Percentiles rank a stretch among this genome's conserved stretches.
Conservation (phyloP, 345 rosid genomes). For the Boechera stricta region DNA sequence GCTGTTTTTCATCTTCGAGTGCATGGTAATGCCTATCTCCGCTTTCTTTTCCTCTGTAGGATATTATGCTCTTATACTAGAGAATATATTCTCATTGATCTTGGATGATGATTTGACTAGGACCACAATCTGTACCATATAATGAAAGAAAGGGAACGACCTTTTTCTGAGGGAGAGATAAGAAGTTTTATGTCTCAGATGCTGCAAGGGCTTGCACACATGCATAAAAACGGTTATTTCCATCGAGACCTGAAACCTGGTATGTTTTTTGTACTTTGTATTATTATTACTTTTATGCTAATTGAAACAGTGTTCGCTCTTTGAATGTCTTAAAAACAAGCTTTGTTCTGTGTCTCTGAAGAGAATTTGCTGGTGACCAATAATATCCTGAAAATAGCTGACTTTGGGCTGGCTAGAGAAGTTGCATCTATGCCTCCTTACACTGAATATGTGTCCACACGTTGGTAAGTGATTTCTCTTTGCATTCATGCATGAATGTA, state of each 20-base stretch:
- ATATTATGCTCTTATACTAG: conserved; percentile 8
- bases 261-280: conserved; percentile 37
- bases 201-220: conserved; percentile 88
- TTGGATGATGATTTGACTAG: conserved; percentile 47
- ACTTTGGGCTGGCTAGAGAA: conserved; percentile 97
- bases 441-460: conserved; percentile 96
- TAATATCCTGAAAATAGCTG: conserved; percentile 84
- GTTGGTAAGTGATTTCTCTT: conserved; percentile 62
- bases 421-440: conserved; percentile 88
- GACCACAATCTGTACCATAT: conserved; percentile 83
- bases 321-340: conserved; percentile 23
- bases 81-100: conserved; percentile 17
- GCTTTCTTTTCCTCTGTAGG: conserved; percentile 1
- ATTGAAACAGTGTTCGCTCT: background rate
- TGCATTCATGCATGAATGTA: background rate
- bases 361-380: conserved; percentile 92
- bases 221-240: conserved; percentile 87
- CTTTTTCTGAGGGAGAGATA: conserved; percentile 82
- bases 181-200: conserved; percentile 74
- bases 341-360: conserved; percentile 32
- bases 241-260: conserved; percentile 97
- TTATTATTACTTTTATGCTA: background rate
- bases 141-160: conserved; percentile 70
- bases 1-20: conserved; percentile 89
- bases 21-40: conserved; percentile 67